A percentile compares a stretch with the other conserved stretches of the same genome.
These are phyloP conservation scores for Leucoagaricus sp. DNA, from an alignment of 1,284 basidiomycete species.

Conservation along the genomic window DNA sequence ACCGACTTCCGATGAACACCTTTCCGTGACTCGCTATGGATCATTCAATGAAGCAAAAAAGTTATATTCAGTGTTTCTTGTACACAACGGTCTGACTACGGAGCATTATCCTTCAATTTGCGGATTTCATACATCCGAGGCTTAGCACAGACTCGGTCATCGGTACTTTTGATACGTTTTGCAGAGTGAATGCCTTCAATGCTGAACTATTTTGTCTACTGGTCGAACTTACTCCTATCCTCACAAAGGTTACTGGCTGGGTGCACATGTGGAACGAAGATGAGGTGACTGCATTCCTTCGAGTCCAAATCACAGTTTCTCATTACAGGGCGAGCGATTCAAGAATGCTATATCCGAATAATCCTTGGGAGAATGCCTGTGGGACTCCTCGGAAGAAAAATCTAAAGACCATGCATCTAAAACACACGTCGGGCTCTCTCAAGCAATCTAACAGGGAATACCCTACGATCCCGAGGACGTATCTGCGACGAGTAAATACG, in stretches of 20 bases:
- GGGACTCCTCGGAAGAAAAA: background rate
- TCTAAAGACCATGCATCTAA: background rate
- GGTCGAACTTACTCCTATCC: too few relatives aligned
- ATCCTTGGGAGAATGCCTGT: background rate
- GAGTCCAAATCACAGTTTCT: background rate
- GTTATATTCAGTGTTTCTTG: too few relatives aligned
- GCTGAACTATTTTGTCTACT: too few relatives aligned
- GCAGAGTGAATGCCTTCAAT: background rate
- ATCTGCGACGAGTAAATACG: background rate
- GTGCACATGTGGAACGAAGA: background rate
- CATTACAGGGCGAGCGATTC: background rate
- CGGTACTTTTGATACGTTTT: background rate
- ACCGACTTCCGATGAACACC: too few relatives aligned
- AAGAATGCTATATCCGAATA: background rate
- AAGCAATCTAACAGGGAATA: background rate
- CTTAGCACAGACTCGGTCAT: too few relatives aligned
- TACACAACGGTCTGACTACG: too few relatives aligned
- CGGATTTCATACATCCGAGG: too few relatives aligned
- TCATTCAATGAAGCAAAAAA: too few relatives aligned
- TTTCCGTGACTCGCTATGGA: too few relatives aligned
- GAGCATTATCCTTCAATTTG: too few relatives aligned
- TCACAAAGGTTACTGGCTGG: conserved; percentile 1
- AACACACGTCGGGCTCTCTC: background rate
- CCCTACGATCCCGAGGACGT: background rate
- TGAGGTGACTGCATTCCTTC: background rate